These are phyloP conservation scores for Hericium rajendrae DNA, from an alignment of 768 basidiomycete species.

Conservation along the genomic window DNA sequence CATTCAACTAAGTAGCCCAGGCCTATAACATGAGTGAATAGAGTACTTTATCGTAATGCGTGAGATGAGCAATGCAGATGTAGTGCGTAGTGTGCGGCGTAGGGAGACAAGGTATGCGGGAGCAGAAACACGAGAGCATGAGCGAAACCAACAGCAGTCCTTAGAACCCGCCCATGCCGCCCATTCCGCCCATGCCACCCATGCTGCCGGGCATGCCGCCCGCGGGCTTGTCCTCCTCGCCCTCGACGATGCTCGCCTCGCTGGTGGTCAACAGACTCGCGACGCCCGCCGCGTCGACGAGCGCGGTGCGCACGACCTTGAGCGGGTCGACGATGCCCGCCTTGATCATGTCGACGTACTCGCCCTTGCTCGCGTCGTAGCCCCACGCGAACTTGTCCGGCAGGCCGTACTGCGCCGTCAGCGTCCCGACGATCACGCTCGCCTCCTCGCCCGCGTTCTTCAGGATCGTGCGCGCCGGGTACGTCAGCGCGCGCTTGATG, in stretches of 20 bases:
- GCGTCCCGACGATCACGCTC: constrained; percentile 83
- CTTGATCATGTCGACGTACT: constrained; percentile 93
- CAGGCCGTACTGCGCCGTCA: constrained; percentile 57
- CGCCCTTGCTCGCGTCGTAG: constrained; percentile 86
- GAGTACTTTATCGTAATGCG: neutral
- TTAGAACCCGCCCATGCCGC: constrained; percentile 19
- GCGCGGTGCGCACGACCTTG: constrained; percentile 90
- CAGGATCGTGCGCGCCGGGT: constrained; percentile 82
- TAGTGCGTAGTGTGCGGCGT: neutral
- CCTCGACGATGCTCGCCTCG: constrained; percentile 88
- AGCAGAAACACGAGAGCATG: neutral
- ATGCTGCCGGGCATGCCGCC: constrained; percentile 28
- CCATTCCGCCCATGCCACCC: constrained; percentile 56
- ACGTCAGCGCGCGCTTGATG: constrained; percentile 76
- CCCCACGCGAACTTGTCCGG: constrained; percentile 79
- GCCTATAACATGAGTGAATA: neutral
- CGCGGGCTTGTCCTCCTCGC: constrained; percentile 66
- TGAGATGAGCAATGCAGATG: neutral
- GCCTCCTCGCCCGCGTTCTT: constrained; percentile 93
- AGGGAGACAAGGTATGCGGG: neutral
- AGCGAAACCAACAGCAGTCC: neutral
- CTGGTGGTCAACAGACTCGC: constrained; percentile 88
- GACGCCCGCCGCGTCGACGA: constrained; percentile 91
- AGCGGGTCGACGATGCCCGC: constrained; percentile 92
- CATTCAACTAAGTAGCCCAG: neutral